Conservation (phyloP, 73 alveolate genomes). For the Breviolum minutum region DNA sequence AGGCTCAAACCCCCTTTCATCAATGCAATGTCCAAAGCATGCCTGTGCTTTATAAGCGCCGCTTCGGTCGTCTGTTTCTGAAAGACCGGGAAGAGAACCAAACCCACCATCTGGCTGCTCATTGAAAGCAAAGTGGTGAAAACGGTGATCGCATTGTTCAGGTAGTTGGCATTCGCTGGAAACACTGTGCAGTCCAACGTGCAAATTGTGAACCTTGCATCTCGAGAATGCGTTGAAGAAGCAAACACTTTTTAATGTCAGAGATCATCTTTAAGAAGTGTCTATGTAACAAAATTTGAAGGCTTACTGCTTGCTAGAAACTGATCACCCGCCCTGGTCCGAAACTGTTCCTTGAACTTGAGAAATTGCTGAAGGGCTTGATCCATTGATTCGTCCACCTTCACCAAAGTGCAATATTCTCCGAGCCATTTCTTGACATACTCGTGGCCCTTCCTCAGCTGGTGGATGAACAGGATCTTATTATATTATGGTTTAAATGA, state of each 20-base stretch:
- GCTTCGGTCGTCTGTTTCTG: not conserved
- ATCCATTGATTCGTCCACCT: not conserved
- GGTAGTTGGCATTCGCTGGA: not conserved
- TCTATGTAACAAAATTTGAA: not conserved
- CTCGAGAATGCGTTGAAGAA: not conserved
- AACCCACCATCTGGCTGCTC: not conserved
- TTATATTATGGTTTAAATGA: not conserved
- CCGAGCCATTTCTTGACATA: not conserved
- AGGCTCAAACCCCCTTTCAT: not conserved
- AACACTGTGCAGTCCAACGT: not conserved
- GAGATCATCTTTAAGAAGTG: not conserved
- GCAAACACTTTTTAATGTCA: not conserved
- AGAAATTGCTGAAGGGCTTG: not conserved
- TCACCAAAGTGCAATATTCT: not conserved
- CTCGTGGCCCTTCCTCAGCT: not conserved
- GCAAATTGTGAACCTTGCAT: not conserved
- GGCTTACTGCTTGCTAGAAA: not conserved
- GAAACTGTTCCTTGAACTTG: not conserved
- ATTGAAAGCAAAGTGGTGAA: not conserved
- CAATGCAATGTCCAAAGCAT: not conserved
- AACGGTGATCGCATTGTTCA: not conserved
- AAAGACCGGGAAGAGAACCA: not conserved
- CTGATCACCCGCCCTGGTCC: not conserved
- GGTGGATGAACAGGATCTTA: not conserved
- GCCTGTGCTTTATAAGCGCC: not conserved